These are phyloP conservation scores for Mytilinidion resinicola DNA, from an alignment of 495 filamentous ascomycete species.

Conservation along the genomic window DNA sequence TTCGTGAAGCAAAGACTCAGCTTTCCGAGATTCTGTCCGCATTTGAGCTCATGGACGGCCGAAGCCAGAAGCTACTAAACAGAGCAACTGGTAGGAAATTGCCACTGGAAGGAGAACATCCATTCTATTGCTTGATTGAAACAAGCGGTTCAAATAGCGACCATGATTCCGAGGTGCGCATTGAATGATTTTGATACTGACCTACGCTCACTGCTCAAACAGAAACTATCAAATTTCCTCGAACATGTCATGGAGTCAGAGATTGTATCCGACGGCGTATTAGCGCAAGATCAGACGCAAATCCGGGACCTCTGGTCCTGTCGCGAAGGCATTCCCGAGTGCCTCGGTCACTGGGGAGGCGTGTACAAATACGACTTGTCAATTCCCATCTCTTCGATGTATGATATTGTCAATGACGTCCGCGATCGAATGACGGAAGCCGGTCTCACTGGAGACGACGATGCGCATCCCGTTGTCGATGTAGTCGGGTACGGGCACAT, in stretches of 20 bases:
- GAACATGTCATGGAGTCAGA: constrained; percentile 81
- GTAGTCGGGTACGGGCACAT: constrained; percentile 98
- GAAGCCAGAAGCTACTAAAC: constrained; percentile 68
- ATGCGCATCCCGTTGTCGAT: constrained; percentile 71
- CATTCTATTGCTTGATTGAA: constrained; percentile 95
- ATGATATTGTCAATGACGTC: constrained; percentile 79
- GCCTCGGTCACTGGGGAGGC: constrained; percentile 81
- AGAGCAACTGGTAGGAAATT: constrained; percentile 66
- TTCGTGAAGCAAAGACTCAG: constrained; percentile 78
- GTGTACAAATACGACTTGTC: constrained; percentile 99
- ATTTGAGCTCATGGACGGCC: constrained; percentile 92
- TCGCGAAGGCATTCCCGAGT: constrained; percentile 88
- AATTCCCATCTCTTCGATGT: constrained; percentile 82
- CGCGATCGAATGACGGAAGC: constrained; percentile 59
- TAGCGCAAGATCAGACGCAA: constrained; percentile 91
- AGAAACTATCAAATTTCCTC: constrained; percentile 53
- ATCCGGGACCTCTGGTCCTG: constrained; percentile 79
- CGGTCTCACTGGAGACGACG: constrained; percentile 71
- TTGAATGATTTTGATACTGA: not conserved
- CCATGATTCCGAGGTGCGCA: constrained; percentile 63
- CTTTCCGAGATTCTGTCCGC: constrained; percentile 93
- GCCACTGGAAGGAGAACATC: constrained; percentile 74
- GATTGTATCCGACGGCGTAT: constrained; percentile 77
- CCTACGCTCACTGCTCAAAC: not conserved
- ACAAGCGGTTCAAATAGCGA: constrained; percentile 91